A percentile compares a stretch with the other conserved stretches of the same genome.
Evolutionary conservation across 345 rosid species (phyloP).

Genomic region (Iberis pinnata): DNA sequence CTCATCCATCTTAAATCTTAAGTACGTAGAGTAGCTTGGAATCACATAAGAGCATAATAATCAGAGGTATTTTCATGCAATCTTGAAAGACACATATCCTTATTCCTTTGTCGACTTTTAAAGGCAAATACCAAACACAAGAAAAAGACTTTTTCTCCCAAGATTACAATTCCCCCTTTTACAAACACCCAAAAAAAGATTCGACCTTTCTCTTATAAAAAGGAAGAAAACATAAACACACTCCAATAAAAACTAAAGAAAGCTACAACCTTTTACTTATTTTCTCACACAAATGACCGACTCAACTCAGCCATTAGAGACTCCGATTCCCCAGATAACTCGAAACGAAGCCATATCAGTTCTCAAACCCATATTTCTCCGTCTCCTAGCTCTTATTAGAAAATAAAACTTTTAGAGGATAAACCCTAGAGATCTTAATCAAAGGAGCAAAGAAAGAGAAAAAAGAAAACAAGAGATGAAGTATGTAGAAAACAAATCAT

Average conservation of each 20-base stretch:
- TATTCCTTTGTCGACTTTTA: slow-evolving; percentile 23
- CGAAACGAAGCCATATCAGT: slow-evolving; percentile 26
- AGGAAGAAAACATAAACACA: background rate
- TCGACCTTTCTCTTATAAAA: slow-evolving; percentile 28
- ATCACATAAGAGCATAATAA: slow-evolving; percentile 14
- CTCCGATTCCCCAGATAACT: slow-evolving; percentile 20
- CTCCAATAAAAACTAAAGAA: slow-evolving; percentile 15
- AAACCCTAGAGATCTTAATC: slow-evolving; percentile 5
- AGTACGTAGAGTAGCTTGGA: slow-evolving; percentile 2
- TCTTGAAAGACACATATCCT: background rate
- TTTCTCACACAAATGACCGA: slow-evolving; percentile 17
- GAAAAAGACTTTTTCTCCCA: slow-evolving; percentile 35
- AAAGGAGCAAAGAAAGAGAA: slow-evolving; percentile 14
- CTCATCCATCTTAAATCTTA: slow-evolving; percentile 18
- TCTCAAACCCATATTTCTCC: slow-evolving; percentile 31
- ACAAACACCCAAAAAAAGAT: slow-evolving; percentile 42
- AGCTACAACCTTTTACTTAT: slow-evolving; percentile 22
- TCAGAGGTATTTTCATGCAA: too few species aligned
- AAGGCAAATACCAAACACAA: slow-evolving; percentile 51
- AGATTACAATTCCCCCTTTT: slow-evolving; percentile 54
- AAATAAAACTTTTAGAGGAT: background rate
- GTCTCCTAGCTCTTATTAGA: slow-evolving; percentile 19
- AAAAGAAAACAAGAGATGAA: slow-evolving; percentile 18
- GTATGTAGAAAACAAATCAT: slow-evolving; percentile 29
- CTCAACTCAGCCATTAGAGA: slow-evolving; percentile 32